Conservation (phyloP, 306 rosid genomes). For the Cucumis hystrix region DNA sequence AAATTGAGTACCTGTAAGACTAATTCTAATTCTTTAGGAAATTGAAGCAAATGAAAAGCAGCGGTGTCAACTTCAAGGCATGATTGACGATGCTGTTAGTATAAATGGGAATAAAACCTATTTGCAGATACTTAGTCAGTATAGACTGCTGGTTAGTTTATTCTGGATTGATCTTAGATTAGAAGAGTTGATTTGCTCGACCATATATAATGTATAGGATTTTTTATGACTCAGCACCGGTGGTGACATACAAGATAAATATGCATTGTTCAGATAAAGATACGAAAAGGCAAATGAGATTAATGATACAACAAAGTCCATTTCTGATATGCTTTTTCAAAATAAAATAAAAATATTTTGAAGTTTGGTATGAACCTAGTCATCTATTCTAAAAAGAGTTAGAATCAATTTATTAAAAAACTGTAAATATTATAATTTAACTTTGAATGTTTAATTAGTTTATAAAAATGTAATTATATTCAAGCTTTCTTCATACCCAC, state of each 20-base stretch:
- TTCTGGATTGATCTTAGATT: neutral
- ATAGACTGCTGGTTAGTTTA: conserved; percentile 49
- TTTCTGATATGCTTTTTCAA: neutral
- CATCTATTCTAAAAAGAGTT: neutral
- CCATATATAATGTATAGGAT: neutral
- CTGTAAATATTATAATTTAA: neutral
- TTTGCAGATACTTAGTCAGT: conserved; percentile 45
- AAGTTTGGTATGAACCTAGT: neutral
- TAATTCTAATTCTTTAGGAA: conserved; percentile 25
- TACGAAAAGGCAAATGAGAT: neutral
- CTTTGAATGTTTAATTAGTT: neutral
- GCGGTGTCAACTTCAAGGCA: conserved; percentile 37
- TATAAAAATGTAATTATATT: neutral
- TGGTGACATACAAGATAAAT: too few relatives aligned
- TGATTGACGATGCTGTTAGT: conserved; percentile 49
- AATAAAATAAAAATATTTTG: neutral
- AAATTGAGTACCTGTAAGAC: neutral
- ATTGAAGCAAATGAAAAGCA: conserved; percentile 50
- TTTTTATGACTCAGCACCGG: neutral
- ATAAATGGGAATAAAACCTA: conserved; percentile 44
- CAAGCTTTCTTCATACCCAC: neutral
- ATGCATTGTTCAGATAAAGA: neutral
- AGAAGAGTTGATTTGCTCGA: neutral
- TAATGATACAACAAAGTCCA: neutral
- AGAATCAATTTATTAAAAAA: neutral